Conservation (phyloP, 495 filamentous ascomycete species). For the Penicillium flavigenum region DNA sequence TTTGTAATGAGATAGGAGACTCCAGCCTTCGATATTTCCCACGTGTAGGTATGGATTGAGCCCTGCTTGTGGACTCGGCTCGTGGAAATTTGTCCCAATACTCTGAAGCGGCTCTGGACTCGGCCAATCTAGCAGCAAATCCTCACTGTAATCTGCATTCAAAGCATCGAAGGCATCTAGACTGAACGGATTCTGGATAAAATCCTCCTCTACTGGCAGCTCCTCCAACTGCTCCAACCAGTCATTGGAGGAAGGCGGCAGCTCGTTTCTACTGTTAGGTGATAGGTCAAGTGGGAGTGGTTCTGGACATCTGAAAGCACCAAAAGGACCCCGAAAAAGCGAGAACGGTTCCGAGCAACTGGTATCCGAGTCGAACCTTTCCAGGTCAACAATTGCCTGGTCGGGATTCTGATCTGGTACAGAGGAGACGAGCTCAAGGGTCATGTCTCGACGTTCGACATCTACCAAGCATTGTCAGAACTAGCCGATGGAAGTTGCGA, state of each 20-base stretch:
- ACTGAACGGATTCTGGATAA: neutral
- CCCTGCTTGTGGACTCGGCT: neutral
- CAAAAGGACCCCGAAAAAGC: constrained; percentile 21
- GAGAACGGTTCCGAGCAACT: constrained; percentile 3
- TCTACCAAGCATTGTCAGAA: constrained; percentile 11
- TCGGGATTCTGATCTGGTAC: constrained; percentile 5
- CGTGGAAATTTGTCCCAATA: neutral
- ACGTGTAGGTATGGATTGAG: neutral
- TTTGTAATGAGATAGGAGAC: constrained; percentile 24
- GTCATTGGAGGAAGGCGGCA: neutral
- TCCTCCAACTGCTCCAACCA: constrained; percentile 9
- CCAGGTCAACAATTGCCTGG: constrained; percentile 18
- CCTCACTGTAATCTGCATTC: neutral
- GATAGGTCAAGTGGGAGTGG: neutral
- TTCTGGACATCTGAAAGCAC: constrained; percentile 11
- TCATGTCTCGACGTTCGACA: constrained; percentile 22
- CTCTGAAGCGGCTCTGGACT: neutral
- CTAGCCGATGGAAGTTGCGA: neutral
- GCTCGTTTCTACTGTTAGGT: neutral
- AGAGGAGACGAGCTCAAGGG: constrained; percentile 8
- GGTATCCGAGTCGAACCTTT: constrained; percentile 4
- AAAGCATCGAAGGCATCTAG: neutral
- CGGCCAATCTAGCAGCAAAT: neutral
- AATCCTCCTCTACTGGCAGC: neutral
- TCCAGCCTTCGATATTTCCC: constrained; percentile 17